Percentiles rank a stretch among this genome's conserved stretches.
Evolutionary conservation across 441 rosid species (phyloP).

Genomic region (Francoa sonchifolia): DNA sequence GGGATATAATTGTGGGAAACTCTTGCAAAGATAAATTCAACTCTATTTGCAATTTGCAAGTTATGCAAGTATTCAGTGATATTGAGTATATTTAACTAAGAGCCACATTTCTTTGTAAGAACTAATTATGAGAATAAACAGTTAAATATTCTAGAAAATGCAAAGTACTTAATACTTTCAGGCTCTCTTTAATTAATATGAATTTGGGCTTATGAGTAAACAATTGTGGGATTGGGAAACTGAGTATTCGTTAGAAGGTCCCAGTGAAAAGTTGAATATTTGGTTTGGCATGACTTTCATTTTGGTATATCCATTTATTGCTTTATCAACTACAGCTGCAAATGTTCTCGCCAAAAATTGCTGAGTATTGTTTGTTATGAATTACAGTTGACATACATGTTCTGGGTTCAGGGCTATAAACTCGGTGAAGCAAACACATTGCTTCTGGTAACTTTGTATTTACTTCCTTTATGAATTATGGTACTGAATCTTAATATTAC

Average conservation of each 20-base stretch:
- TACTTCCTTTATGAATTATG: constrained; percentile 3
- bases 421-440: constrained; percentile 54
- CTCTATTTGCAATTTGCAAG: no score
- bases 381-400: constrained; percentile 83
- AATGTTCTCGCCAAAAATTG: constrained; percentile 4
- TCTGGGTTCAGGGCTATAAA: constrained; percentile 87
- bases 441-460: constrained; percentile 50
- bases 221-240: constrained; percentile 1
- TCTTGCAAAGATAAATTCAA: no score
- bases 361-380: constrained; percentile 11
- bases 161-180: no score
- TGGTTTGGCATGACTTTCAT: background rate
- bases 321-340: no score
- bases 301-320: background rate
- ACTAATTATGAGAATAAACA: no score
- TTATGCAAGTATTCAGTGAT: no score
- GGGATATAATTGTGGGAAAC: no score
- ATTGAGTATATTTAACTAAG: no score
- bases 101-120: no score
- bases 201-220: background rate
- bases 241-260: background rate
- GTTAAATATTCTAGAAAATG: no score
- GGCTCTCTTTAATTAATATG: background rate
- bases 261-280: no score
- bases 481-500: background rate